These are phyloP conservation scores for Daldinia grandis DNA, from an alignment of 495 filamentous ascomycete genomes.

Conservation along the genomic window DNA sequence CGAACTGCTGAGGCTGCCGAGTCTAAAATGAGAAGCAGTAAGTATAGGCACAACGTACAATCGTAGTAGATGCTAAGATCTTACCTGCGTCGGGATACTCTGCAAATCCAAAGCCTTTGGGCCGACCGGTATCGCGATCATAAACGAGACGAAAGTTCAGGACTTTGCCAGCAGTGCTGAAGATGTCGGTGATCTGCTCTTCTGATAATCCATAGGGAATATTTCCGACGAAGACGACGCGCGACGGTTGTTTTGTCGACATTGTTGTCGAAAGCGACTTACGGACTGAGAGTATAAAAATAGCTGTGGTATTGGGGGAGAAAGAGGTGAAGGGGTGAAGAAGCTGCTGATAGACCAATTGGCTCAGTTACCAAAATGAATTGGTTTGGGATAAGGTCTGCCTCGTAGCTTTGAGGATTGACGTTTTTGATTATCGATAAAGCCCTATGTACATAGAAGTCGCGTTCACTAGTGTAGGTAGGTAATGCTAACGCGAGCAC, in stretches of 20 bases:
- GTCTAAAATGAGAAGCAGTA: constrained; percentile 58
- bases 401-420: neutral
- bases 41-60: constrained; percentile 11
- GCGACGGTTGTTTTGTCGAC: constrained; percentile 61
- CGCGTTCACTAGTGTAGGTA: neutral
- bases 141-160: constrained; percentile 94
- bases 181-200: constrained; percentile 91
- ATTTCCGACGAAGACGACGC: constrained; percentile 84
- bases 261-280: constrained; percentile 45
- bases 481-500: neutral
- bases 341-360: constrained; percentile 15
- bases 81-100: constrained; percentile 82
- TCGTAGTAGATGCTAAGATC: constrained; percentile 6
- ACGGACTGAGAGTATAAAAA: constrained; percentile 1
- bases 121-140: constrained; percentile 92
- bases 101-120: constrained; percentile 96
- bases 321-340: constrained; percentile 15
- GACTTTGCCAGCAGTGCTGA: constrained; percentile 85
- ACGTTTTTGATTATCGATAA: constrained; percentile 9
- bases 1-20: constrained; percentile 93
- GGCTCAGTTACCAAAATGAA: neutral
- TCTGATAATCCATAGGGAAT: constrained; percentile 90
- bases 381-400: neutral
- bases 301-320: neutral
- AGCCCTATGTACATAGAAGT: neutral